phyloP scores from a whole-genome alignment of 306 rosid genomes.

The Cyamopsis tetragonoloba region DNA sequence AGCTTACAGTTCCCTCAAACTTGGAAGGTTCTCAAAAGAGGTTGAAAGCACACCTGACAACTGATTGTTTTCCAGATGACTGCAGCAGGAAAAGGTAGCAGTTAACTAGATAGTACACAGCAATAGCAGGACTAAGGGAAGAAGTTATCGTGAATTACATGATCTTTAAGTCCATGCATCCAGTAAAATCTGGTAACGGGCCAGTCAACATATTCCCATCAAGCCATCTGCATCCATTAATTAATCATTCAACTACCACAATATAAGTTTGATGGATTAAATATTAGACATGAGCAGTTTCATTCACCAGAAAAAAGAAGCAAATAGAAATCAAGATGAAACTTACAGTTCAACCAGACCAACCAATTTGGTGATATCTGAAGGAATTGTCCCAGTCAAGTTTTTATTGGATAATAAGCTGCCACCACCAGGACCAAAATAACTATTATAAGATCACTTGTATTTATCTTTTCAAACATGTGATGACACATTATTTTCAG shows the following conservation, averaged over 20 bases:
- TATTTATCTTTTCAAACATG: not conserved
- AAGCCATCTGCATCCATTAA: slow-evolving; percentile 37
- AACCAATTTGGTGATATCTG: slow-evolving; percentile 58
- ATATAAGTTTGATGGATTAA: slow-evolving; percentile 12
- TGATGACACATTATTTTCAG: not conserved
- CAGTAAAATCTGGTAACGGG: slow-evolving; percentile 75
- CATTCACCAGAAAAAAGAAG: not conserved
- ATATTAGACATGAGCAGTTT: not conserved
- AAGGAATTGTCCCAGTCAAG: slow-evolving; percentile 77
- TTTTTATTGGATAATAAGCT: slow-evolving; percentile 66
- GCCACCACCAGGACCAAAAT: slow-evolving; percentile 35
- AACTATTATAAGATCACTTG: slow-evolving; percentile 17
- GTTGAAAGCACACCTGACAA: slow-evolving; percentile 70
- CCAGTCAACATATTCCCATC: slow-evolving; percentile 56
- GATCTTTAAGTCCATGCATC: slow-evolving; percentile 69
- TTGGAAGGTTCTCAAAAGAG: slow-evolving; percentile 62
- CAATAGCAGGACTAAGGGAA: slow-evolving; percentile 7
- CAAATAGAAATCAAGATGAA: slow-evolving; percentile 7
- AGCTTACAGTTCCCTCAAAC: slow-evolving; percentile 81
- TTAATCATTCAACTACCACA: slow-evolving; percentile 2
- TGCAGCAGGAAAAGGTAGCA: slow-evolving; percentile 37
- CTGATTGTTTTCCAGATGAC: slow-evolving; percentile 92
- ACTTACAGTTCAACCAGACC: slow-evolving; percentile 86
- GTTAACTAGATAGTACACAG: slow-evolving; percentile 30
- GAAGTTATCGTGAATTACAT: slow-evolving; percentile 50